Evolutionary conservation across 2,329 filamentous ascomycete genomes (phyloP), one percentile per base, ranked within the genome.

Genomic region (Colletotrichum sp.): DNA sequence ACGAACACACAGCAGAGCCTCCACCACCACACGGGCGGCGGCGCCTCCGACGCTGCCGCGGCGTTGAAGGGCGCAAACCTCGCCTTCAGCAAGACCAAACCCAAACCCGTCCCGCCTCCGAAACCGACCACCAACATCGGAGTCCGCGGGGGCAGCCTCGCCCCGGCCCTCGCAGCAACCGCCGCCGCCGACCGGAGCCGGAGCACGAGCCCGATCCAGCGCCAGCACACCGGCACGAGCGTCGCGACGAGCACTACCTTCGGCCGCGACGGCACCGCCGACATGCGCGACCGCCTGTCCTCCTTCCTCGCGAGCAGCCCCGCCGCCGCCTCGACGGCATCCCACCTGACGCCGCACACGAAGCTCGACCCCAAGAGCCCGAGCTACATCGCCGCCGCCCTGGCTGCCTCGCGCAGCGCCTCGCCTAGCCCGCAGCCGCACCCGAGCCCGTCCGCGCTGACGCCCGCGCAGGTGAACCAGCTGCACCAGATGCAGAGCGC

Each of bases 321-420:
- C 18, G 62, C 52, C 13, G 24, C 63, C 48, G 44, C 44, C 63
- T 52, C 36, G 52, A 76, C 69, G 57, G 76, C n/a, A 64, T 78
- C 36, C 36, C 78, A 57, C 74, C 68, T 67, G n/a, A 72, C 67
- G 44, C 78, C 77, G 39, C 75, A 75, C 52, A 73, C 77, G 57
- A 77, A 70, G 75, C 72, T 81, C 71, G 87, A 88, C 72, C 80
- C 84, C 16, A 89, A 88, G 75, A 92, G 89, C 62, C 88, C 92
- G 8, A 93, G 91, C 7, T 90, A 90, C 76, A 90, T 93, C 77
- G 92, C 92, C 15, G 92, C 92, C 15, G 91, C 88, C 34, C 84
- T 92, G 30, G 92, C 91, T 4, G 74, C 77, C 24, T 78, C 77
- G 28, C 52, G 77, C 4, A 77, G 77, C 39, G 77, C 70, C n/a